Base-by-base conservation (phyloP, 495 filamentous ascomycete genomes). In the Chaetomium cochliodes region DNA sequence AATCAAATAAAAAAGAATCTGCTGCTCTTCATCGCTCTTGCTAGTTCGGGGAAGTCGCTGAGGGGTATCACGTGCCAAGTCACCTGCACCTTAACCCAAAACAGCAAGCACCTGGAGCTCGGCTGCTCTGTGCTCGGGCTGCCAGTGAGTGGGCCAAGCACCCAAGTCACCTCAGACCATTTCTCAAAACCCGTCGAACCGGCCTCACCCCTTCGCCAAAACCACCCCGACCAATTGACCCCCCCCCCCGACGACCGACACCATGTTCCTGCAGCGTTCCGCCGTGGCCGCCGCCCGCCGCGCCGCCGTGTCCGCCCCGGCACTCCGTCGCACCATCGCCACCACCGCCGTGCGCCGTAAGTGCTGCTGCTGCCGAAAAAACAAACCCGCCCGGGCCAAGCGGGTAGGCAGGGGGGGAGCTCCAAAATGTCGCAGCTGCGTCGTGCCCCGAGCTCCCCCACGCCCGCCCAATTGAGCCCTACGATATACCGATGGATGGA, bases 231-330 rank as follows among this genome's bases (percentile, higher is more conserved):
- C 26, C 66, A 69, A 67, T 67, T 67, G 64, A 66, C 30, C 50
- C 58, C 26, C 51, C 47, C 20, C 62, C 28, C 3, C 58, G 30
- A 63, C 68, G 28, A 53, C 55, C 46, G 44, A 53, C 59, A 58
- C 42, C 59, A 94, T 93, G 90, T 90, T 93, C 79, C 81, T 94
- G 74, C 88, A 90, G 80, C 90, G 92, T 77, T 86, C 91, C 69
- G 90, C 86, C 72, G 76, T 90, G 70, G 83, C 86, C 72, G 82
- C 88, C 68, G 88, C 86, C 64, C 85, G 89, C 78, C 90, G 90
- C 72, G 85, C 85, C 62, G 85, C 85, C 67, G 78, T 50, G 46
- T 50, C 84, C 73, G 77, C 82, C 67, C 84, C 87, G 70, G 68
- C 84, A 66, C 80, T 82, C 70, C 76, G 77, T 65, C 86, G 87